These are phyloP conservation scores for Apiosordaria backusii DNA, from an alignment of 495 filamentous ascomycete genomes.

Conservation along the genomic window DNA sequence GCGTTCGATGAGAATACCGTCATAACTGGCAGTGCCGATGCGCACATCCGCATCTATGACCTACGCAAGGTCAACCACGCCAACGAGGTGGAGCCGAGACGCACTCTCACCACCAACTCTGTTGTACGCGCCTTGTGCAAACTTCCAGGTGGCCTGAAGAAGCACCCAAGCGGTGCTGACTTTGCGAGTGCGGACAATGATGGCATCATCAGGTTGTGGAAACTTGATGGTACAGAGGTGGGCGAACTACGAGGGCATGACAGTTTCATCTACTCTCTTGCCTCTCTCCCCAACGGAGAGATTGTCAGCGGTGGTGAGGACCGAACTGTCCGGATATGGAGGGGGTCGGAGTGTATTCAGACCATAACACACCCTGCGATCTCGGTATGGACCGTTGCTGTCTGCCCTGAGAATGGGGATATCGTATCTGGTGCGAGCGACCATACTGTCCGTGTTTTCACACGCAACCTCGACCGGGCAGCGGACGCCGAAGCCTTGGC, in stretches of 20 bases:
- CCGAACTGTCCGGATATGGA: constrained; percentile 86
- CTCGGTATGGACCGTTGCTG: constrained; percentile 90
- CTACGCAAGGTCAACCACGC: constrained; percentile 60
- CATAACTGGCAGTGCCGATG: constrained; percentile 90
- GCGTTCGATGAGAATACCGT: constrained; percentile 75
- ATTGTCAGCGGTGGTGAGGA: constrained; percentile 91
- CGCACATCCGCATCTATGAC: constrained; percentile 78
- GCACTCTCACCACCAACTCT: constrained; percentile 70
- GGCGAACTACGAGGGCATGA: constrained; percentile 82
- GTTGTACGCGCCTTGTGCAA: constrained; percentile 85
- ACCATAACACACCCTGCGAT: constrained; percentile 97
- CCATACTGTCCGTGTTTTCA: constrained; percentile 81
- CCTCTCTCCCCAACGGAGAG: constrained; percentile 73
- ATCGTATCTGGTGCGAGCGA: constrained; percentile 93
- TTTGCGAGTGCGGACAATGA: constrained; percentile 91
- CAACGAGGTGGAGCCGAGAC: constrained; percentile 70
- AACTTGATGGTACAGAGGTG: constrained; percentile 65
- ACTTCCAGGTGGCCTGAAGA: constrained; percentile 54
- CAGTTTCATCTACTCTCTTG: constrained; percentile 90
- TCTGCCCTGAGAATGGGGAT: constrained; percentile 75
- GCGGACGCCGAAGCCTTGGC: constrained; percentile 55
- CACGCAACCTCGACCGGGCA: constrained; percentile 62
- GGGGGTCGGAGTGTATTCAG: constrained; percentile 75
- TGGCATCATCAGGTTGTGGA: constrained; percentile 80
- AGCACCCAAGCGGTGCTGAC: constrained; percentile 73